Evolutionary conservation across 352 stramenopile species (phyloP).

Genomic region (Phytophthora crassamura): DNA sequence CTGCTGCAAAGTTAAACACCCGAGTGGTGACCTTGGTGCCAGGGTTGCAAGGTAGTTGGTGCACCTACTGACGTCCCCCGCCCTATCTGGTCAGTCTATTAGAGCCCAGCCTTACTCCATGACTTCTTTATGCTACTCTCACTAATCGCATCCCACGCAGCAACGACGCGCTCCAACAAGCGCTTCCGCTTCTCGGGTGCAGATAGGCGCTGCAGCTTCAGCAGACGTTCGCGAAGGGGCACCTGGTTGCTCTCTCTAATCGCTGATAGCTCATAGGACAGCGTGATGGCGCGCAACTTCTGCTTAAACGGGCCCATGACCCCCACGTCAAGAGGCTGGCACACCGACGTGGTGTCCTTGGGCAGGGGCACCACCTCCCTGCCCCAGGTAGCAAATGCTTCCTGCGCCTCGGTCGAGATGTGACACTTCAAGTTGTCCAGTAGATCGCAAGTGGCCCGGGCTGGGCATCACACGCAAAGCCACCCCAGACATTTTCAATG

Average conservation of each 20-base stretch:
- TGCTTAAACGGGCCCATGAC: conserved; percentile 39
- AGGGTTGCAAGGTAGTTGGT: conserved; percentile 7
- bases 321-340: background rate
- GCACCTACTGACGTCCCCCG: conserved; percentile 1
- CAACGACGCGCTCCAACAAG: too few relatives aligned
- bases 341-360: conserved; percentile 31
- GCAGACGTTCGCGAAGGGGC: too few relatives aligned
- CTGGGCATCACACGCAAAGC: too few relatives aligned
- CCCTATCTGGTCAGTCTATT: conserved; percentile 1
- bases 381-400: too few relatives aligned
- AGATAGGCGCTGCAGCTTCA: too few relatives aligned
- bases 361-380: conserved; percentile 5
- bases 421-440: too few relatives aligned
- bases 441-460: too few relatives aligned
- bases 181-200: too few relatives aligned
- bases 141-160: background rate
- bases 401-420: too few relatives aligned
- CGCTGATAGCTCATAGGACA: conserved; percentile 14
- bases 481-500: too few relatives aligned
- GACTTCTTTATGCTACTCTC: background rate
- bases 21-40: conserved; percentile 6
- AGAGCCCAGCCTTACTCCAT: background rate
- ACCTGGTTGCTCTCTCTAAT: background rate
- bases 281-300: conserved; percentile 9
- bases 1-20: conserved; percentile 8